These are phyloP conservation scores for Sclerotinia spermophila DNA, from an alignment of 2,329 filamentous ascomycete genomes.

Conservation along the genomic window DNA sequence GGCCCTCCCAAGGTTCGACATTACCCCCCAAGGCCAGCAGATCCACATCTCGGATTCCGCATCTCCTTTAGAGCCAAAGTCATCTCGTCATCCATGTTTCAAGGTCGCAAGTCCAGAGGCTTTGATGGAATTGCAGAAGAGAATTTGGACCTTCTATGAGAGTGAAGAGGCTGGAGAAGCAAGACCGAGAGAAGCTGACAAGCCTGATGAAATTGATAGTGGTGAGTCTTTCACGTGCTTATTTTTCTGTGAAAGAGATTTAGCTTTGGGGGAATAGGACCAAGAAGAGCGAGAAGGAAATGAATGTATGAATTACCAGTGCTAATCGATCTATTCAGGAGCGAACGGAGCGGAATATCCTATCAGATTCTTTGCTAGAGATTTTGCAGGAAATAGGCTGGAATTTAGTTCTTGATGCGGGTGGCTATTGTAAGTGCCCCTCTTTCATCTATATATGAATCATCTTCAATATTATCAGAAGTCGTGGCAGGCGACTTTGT, in stretches of 20 bases:
- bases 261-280: neutral
- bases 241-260: neutral
- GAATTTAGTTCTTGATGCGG: conserved; percentile 47
- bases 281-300: neutral
- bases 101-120: conserved; percentile 46
- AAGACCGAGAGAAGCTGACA: conserved; percentile 52
- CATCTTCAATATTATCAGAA: neutral
- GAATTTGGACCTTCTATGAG: conserved; percentile 49
- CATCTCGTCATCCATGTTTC: conserved; percentile 57
- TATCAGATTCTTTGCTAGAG: conserved; percentile 57
- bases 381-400: conserved; percentile 52
- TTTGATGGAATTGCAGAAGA: conserved; percentile 46
- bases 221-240: conserved; percentile 33
- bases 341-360: conserved; percentile 56
- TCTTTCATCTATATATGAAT: neutral
- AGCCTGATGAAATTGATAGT: conserved; percentile 47
- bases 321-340: conserved; percentile 36
- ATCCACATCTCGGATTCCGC: conserved; percentile 51
- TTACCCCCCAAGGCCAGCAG: conserved; percentile 51
- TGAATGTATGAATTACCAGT: neutral
- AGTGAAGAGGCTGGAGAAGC: conserved; percentile 43
- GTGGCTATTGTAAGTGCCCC: neutral
- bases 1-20: conserved; percentile 48
- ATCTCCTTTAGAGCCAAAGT: conserved; percentile 37
- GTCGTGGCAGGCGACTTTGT: neutral